Percentiles rank a stretch among this genome's conserved stretches.
Evolutionary conservation across 1,284 basidiomycete genomes (phyloP).

Genomic region (Veloboletus limbatus): DNA sequence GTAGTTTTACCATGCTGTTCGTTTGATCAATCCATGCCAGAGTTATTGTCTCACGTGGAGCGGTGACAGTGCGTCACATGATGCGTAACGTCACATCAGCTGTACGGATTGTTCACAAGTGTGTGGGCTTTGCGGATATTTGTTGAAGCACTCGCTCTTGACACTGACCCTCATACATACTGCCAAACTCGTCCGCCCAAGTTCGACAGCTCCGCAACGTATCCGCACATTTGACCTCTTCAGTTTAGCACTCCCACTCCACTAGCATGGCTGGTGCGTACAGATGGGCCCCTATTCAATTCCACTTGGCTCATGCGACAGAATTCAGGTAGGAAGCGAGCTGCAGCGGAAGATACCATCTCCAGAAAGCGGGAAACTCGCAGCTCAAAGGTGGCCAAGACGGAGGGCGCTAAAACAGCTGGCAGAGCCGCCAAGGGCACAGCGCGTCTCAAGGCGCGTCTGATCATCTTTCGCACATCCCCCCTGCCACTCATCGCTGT

Average conservation of each 20-base stretch:
- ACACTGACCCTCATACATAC: conserved; percentile 14
- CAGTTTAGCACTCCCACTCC: background rate
- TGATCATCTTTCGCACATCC: background rate
- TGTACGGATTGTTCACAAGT: conserved; percentile 7
- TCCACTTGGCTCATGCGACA: background rate
- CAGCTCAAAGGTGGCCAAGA: conserved; percentile 49
- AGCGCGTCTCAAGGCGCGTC: conserved; percentile 35
- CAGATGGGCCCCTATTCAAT: conserved; percentile 17
- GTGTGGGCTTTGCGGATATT: conserved; percentile 28
- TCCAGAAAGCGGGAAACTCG: conserved; percentile 40
- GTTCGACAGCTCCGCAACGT: background rate
- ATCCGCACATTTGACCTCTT: background rate
- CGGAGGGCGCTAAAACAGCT: conserved; percentile 30
- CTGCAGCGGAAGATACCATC: conserved; percentile 41
- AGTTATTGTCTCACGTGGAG: background rate
- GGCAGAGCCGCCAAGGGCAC: conserved; percentile 39
- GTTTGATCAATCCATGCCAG: conserved; percentile 25
- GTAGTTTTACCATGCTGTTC: conserved; percentile 24
- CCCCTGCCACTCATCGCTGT: background rate
- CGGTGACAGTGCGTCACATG: conserved; percentile 17
- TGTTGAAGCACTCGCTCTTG: conserved; percentile 21
- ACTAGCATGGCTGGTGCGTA: conserved; percentile 34
- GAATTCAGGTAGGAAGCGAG: conserved; percentile 44
- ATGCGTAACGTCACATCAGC: conserved; percentile 29
- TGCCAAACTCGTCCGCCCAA: background rate